A percentile compares a stretch with the other conserved stretches of the same genome.
Conservation (phyloP, 1,284 basidiomycete species). For the Ustilago nuda region DNA sequence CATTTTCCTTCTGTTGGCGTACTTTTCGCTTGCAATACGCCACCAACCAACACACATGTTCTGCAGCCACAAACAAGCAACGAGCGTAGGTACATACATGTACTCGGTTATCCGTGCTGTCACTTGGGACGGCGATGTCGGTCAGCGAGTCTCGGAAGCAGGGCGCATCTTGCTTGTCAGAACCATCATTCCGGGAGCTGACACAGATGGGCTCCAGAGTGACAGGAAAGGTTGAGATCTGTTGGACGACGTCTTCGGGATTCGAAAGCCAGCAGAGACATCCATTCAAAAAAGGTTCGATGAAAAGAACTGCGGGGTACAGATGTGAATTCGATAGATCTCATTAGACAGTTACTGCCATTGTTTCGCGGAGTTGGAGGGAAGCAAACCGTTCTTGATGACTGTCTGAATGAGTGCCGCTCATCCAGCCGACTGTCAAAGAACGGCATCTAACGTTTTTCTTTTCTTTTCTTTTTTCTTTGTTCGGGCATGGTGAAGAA, state of each 20-base stretch:
- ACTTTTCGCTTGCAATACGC: constrained; percentile 5
- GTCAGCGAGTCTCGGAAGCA: background rate
- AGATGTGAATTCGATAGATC: background rate
- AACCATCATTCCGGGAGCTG: background rate
- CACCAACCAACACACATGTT: constrained; percentile 1
- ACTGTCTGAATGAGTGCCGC: background rate
- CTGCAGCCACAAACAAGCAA: constrained; percentile 1
- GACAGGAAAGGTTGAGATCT: background rate
- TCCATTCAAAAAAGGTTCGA: background rate
- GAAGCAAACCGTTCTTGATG: too few relatives aligned
- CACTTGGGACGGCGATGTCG: background rate
- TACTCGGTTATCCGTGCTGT: too few relatives aligned
- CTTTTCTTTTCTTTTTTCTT: background rate
- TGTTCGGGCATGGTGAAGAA: too few relatives aligned
- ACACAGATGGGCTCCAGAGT: background rate
- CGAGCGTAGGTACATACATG: background rate
- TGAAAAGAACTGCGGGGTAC: background rate
- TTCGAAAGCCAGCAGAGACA: background rate
- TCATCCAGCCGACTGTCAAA: background rate
- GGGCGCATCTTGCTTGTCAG: background rate
- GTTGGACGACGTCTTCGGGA: background rate
- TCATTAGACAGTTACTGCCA: background rate
- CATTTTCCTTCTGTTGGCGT: background rate
- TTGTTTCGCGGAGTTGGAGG: too few relatives aligned
- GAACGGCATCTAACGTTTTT: background rate